Base-by-base conservation (phyloP, 768 basidiomycete genomes). In the Neoboletus brunneissimus region DNA sequence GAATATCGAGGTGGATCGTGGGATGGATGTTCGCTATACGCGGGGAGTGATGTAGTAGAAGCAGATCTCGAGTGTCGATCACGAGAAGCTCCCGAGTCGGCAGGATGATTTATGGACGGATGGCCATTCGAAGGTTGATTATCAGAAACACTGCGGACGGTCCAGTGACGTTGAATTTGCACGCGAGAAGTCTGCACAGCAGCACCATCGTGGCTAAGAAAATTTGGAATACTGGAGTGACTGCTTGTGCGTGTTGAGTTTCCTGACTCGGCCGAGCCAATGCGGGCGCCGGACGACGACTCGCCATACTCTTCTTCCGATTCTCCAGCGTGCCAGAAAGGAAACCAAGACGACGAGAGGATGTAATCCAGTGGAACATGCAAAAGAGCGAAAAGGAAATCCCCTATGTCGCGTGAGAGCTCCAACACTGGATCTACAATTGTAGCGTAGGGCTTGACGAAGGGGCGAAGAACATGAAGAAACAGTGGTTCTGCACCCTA, bases 401-500 rank as follows among this genome's bases (percentile, higher is more conserved):
- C 90, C 22, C 87, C 86, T 44, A 85, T 62, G 70, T 85, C 82
- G 49, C 82, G 78, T 37, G 77, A 70, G 25, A 88, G 58, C 52
- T 89, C 87, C 29, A 91, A 75, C 13, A 79, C 54, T 16, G 82
- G 75, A 65, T 94, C 91, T 35, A 93, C 72, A 1, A 86, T 79
- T 6, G 75, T 62, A 15, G 81, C 79, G 63, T 94, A 89, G 7
- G 91, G 91, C 65, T 85, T 88, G 63, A 93, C 69, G 32, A 88
- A 65, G 16, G 92, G 91, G 20, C 91, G 88, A 12, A 94, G 79
- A 53, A 92, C 71, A 68, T 94, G 88, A 20, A 94, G 77, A 64
- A 83, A 91, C 44, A 94, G 81, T 8, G 91, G 92, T 72, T 94
- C 92, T 29, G 92, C 89, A 27, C 89, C 90, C 91, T 94, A 62